phyloP scores from a whole-genome alignment of 225 moss, liverwort and hornwort genomes.

The Climacium dendroides region DNA sequence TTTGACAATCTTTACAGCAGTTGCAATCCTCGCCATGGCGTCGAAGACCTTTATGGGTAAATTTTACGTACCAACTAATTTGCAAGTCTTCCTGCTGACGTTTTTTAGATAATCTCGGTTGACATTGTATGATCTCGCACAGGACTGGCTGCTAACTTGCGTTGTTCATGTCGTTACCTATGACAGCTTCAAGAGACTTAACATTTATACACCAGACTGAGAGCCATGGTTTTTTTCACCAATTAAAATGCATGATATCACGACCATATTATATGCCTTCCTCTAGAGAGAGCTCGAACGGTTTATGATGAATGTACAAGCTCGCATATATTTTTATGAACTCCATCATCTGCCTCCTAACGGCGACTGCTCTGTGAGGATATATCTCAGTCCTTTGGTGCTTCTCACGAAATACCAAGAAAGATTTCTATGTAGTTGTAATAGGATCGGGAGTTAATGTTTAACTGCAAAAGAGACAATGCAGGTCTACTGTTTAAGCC shows the following conservation, averaged over 20 bases:
- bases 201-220: neutral
- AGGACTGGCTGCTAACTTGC: neutral
- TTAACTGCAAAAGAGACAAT: neutral
- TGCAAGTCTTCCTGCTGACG: neutral
- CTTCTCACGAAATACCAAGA: neutral
- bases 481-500: neutral
- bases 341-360: neutral
- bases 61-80: neutral
- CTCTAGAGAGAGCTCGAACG: neutral
- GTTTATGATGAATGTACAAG: neutral
- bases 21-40: slow-evolving; percentile 13
- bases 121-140: neutral
- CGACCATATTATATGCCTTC: neutral
- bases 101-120: neutral
- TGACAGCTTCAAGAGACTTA: neutral
- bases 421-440: neutral
- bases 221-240: neutral
- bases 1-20: slow-evolving; percentile 1
- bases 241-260: neutral
- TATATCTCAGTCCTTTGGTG: neutral
- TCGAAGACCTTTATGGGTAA: slow-evolving; percentile 35
- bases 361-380: neutral
- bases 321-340: neutral
- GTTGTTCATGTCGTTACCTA: neutral
- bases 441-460: neutral